Base-by-base conservation (phyloP, 768 basidiomycete genomes). In the Strobilomyces dryophilus region DNA sequence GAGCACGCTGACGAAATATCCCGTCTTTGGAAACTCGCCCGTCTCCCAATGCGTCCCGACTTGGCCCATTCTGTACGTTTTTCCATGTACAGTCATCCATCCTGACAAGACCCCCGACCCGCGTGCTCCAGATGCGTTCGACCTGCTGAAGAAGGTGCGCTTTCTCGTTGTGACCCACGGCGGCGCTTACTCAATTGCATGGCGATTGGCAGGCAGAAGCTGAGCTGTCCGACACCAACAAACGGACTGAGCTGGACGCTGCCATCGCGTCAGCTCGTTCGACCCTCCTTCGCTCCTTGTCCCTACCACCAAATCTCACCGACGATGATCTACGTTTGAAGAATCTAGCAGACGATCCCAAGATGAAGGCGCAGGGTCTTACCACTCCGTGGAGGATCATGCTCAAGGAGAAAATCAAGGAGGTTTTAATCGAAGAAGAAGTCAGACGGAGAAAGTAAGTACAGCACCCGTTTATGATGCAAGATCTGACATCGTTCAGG, bases 21-120 rank as follows among this genome's bases (percentile, higher is more conserved):
- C 39, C 35, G 47, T 52, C 43, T 14, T 39, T 8, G 41, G 20
- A 36, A 36, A 54, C 52, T n/a, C 41, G 1, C 11, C 35, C 12
- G 14, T 14, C 26, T 27, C 35, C 35, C 31, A 26, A 32, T n/a
- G 26, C 11, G 18, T 43, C 52, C 26, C 51, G 4, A 41, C 36
- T 37, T 31, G 46, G 42, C 41, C 40, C 32, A 58, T 60, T 48
- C 45, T 49, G 77, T 77, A 78, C 76, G 75, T 79, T 74, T 56
- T 70, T 51, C 66, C 55, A 70, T 61, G 61, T 57, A 56, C 67
- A 93, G 91, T 97, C 71, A 98, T 99, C 65, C 97, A 99, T 78
- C 97, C 97, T 56, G 97, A 99, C 77, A 99, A 98, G 79, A 88
- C 89, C 62, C 76, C 89, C 67, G 92, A 97, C 73, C 77, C 81